A percentile compares a stretch with the other conserved stretches of the same genome.
These are phyloP conservation scores for Ophiobolus disseminans DNA, from an alignment of 2,329 filamentous ascomycete species.

Conservation along the genomic window DNA sequence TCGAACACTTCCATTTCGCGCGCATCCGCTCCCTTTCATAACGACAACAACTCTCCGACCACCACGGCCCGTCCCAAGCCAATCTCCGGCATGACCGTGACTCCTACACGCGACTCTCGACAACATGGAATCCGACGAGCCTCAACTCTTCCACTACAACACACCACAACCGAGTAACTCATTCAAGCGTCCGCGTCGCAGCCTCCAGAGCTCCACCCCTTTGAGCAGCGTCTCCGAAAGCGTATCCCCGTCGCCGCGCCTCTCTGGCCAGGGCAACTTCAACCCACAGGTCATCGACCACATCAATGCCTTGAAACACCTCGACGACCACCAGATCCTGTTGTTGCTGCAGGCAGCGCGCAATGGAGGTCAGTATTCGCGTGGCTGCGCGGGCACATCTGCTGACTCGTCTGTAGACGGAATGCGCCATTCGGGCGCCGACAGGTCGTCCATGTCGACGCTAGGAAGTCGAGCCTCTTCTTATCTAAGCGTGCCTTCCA, in stretches of 20 bases:
- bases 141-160: constrained; percentile 46
- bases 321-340: constrained; percentile 50
- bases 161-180: constrained; percentile 44
- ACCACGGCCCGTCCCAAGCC: constrained; percentile 39
- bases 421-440: constrained; percentile 42
- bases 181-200: constrained; percentile 49
- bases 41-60: constrained; percentile 33
- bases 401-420: constrained; percentile 41
- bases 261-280: constrained; percentile 41
- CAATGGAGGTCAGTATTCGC: constrained; percentile 43
- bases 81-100: constrained; percentile 47
- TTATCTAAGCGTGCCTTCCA: constrained; percentile 48
- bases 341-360: constrained; percentile 47
- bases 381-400: constrained; percentile 14
- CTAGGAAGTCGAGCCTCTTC: constrained; percentile 47
- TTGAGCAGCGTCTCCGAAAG: constrained; percentile 47
- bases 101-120: constrained; percentile 36
- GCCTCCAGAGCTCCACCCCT: constrained; percentile 46
- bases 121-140: constrained; percentile 49
- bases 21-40: constrained; percentile 34
- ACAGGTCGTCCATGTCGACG: constrained; percentile 47
- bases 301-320: constrained; percentile 50
- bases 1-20: constrained; percentile 44
- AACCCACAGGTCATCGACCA: constrained; percentile 48
- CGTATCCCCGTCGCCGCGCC: constrained; percentile 45